Evolutionary conservation across 169 alveolate species (phyloP), one percentile per base, ranked within the genome.

Genomic region (Plasmodium reichenowi): DNA sequence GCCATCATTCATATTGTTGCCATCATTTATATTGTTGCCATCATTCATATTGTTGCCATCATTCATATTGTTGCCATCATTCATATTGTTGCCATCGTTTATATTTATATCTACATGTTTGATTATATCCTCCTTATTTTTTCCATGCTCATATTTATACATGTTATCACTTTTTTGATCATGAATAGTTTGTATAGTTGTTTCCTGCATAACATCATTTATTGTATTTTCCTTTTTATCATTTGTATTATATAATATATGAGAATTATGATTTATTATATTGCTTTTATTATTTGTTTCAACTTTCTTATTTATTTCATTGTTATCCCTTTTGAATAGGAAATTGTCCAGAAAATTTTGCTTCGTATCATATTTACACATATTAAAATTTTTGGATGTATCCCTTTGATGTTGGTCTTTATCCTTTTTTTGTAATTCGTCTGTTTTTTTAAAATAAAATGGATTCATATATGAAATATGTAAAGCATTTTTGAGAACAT

Each of bases 381-480:
- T 72, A 73, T 80, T 60, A 66, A 83, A 17, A 45, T 15, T 4
- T 91, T 64, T 54, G 56, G 83, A 74, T 52, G 91, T 26, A 66
- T 74, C 74, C 32, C 73, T 56, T 90, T 90, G 83, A 60, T 74
- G 45, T 15, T 86, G 75, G 13, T 20, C 52, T 64, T 73, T 15
- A 73, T 52, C 60, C 17, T 32, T 45, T 60, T 45, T 13, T 2
- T 52, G 3, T 20, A n/a, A 9, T 43, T 45, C 68, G 0, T 70
- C 86, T 0, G 1, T 38, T 48, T 71, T 68, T 1, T 48, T 10
- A 68, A 70, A 10, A 2, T 38, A 54, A 58, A 68, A 71, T 26
- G 92, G 64, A 10, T 72, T 59, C 20, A 32, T 72, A 43, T 86
- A 72, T 6, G 92, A 71, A 24, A 86, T 86, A 9, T 86, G 56